phyloP scores from a whole-genome alignment of 2,329 filamentous ascomycete genomes.

The Colletotrichum sp. region DNA sequence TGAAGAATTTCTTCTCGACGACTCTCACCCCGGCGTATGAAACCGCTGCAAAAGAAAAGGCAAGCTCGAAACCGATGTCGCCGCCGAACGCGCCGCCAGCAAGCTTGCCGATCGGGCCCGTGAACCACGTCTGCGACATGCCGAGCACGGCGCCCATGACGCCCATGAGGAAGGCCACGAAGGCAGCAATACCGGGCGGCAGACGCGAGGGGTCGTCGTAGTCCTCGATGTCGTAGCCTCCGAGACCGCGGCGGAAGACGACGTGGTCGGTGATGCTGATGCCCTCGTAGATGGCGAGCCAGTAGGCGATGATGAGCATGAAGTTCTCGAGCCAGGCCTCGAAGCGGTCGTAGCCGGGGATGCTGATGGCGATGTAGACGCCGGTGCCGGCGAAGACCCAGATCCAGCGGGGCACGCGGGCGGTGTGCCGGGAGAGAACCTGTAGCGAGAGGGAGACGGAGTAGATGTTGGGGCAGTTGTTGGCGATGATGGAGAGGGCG shows the following conservation, averaged over 20 bases:
- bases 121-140: constrained; percentile 73
- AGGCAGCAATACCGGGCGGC: constrained; percentile 67
- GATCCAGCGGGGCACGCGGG: constrained; percentile 68
- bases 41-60: constrained; percentile 61
- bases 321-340: constrained; percentile 70
- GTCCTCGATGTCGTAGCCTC: constrained; percentile 60
- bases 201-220: constrained; percentile 63
- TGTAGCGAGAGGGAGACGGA: constrained; percentile 71
- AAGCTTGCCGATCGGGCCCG: constrained; percentile 67
- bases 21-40: constrained; percentile 56
- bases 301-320: constrained; percentile 73
- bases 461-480: constrained; percentile 77
- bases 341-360: constrained; percentile 72
- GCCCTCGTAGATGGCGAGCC: constrained; percentile 75
- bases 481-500: constrained; percentile 69
- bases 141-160: constrained; percentile 69
- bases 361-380: constrained; percentile 70
- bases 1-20: constrained; percentile 43
- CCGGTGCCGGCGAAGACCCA: constrained; percentile 68
- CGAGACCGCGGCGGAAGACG: constrained; percentile 66
- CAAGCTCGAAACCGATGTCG: constrained; percentile 64
- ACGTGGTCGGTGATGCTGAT: constrained; percentile 71
- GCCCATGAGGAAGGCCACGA: constrained; percentile 67
- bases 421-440: constrained; percentile 62
- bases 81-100: constrained; percentile 56